Base-by-base conservation (phyloP, 2,329 filamentous ascomycete species). In the Rasamsonia emersonii region DNA sequence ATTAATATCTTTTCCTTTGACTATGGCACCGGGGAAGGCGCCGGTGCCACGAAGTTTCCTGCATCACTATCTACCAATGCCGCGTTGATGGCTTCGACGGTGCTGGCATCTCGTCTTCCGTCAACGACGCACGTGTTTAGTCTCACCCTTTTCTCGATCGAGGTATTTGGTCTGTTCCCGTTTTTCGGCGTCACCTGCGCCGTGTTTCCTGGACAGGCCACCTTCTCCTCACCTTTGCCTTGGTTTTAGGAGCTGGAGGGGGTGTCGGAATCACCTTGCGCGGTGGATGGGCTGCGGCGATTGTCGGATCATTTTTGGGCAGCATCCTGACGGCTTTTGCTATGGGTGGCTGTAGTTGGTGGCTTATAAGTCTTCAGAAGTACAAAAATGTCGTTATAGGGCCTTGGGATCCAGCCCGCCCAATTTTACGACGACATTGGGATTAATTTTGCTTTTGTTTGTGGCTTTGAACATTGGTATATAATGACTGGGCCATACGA, bases 371-470 rank as follows among this genome's bases (percentile, higher is more conserved):
- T 6, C 60, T 98, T 58, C 91, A 98, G 62, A 89, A 93, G 64
- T 98, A 96, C 62, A 98, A 98, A 68, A 96, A 96, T 56, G 91
- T 96, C 62, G 95, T 98, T 45, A 85, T 88, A 51, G 91, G 91
- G 25, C 91, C 91, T 1, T 98, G 91, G 91, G 91, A 98, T 63
- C 88, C 89, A 13, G 91, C 91, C 5, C 73, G 88, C 53, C 91
- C 91, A 7, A 56, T 67, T 28, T 56, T 67, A 35, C 50, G 59
- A 24, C 51, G 58, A 20, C 58, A 58, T 36, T 63, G 59, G 59
- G 59, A 62, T 41, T 63, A 39, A 42, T n/a, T 14, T 13, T 18
- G n/a, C 17, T 13, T n/a, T 18, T 9, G 5, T 28, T 3, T 28
- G 25, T 17, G n/a, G n/a, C n/a, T n/a, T n/a, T n/a, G n/a, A n/a